Evolutionary conservation across 192 early-diverging fungal genomes (phyloP).

Genomic region (Jimgerdemannia lactiflua): DNA sequence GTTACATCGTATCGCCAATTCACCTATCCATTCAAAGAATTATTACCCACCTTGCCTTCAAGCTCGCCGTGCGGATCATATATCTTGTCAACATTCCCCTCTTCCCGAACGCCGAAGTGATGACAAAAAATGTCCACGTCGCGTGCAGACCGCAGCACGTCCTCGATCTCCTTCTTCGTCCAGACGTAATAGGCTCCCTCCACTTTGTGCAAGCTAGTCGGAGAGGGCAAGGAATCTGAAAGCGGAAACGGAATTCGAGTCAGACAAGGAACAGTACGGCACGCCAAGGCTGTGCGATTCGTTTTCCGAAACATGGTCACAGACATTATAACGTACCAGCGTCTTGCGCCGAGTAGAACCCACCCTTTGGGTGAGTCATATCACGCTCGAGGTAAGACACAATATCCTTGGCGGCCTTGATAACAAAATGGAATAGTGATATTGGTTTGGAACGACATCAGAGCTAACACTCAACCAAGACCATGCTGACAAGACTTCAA

Average conservation of each 20-base stretch:
- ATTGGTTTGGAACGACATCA: no score
- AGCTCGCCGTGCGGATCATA: conserved; percentile 60
- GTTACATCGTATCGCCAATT: not conserved
- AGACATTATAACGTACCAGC: conserved; percentile 44
- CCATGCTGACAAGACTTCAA: no score
- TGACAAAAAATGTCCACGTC: conserved; percentile 42
- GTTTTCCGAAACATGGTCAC: no score
- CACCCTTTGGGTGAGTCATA: conserved; percentile 41
- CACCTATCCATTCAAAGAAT: no score
- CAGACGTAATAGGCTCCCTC: conserved; percentile 68
- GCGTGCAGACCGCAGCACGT: conserved; percentile 23
- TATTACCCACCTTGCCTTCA: conserved; percentile 36
- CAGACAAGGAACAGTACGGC: not conserved
- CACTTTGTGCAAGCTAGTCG: not conserved
- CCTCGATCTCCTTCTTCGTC: conserved; percentile 42
- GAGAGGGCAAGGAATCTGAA: not conserved
- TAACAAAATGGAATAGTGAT: no score
- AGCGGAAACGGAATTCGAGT: not conserved
- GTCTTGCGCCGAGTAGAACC: conserved; percentile 65
- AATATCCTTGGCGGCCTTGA: conserved; percentile 41
- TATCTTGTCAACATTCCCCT: conserved; percentile 48
- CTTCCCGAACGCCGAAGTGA: conserved; percentile 44
- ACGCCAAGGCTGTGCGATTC: not conserved
- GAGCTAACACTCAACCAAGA: no score
- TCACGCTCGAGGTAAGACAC: conserved; percentile 52